Evolutionary conservation across 257 asterid species (phyloP), one percentile per base, ranked within the genome.

Genomic region (Ballota nigra): DNA sequence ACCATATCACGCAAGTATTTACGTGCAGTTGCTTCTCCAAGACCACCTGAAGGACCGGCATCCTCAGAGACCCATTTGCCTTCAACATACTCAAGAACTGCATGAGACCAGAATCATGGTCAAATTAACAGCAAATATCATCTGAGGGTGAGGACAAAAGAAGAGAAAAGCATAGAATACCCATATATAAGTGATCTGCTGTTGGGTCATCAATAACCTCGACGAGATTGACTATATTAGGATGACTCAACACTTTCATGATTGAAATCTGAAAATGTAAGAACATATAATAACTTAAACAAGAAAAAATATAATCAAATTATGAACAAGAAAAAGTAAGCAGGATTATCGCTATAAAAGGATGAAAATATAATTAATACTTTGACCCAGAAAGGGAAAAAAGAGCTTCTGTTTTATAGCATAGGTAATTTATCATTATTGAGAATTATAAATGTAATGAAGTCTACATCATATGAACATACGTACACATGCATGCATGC

Each of bases 151-250:
- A 68, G 75, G 49, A 59, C 56, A 71, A 51, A 57, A 74, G 75
- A 71, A 60, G 74, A 72, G 55, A 68, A 49, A 40, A 60, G 47
- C 61, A 75, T 75, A 74, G 26, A 70, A 77, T 89, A 95, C 99
- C 99, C 99, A 95, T 95, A 73, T 88, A 95, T 80, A 95, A 87
- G 79, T 90, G 89, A 85, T 95, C 98, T 16, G 87, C 78, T 1
- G 87, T 77, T 31, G 99, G 96, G 83, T 92, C 99, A 82, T 95
- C 91, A 68, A 95, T 95, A 80, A 95, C 99, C 87, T 95, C 99
- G 62, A 92, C 68, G 24, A 95, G 96, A 75, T 95, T 88, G 73
- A 95, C 99, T 63, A 95, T 92, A 79, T 95, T 95, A 52, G 99
- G 99, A 84, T 95, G 99, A 72, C 87, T 82, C 90, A 95, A 68